A percentile compares a stretch with the other conserved stretches of the same genome.
Evolutionary conservation across 148 eudicot species (phyloP).

Genomic region (Euryodendron excelsum): DNA sequence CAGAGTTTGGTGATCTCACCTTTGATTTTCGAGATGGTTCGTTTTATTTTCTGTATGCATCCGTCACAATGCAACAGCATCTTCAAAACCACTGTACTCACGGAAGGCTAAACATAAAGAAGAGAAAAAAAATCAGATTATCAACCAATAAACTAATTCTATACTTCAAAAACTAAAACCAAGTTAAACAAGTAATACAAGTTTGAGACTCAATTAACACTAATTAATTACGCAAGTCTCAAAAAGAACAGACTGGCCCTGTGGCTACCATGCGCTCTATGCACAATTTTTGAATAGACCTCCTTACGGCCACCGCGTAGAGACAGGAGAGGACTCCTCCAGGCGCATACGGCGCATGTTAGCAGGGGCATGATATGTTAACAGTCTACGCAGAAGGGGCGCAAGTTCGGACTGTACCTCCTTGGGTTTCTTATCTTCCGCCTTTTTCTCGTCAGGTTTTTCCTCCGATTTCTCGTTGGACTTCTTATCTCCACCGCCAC

Average conservation of each 20-base stretch:
- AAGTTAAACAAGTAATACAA: slow-evolving; percentile 12
- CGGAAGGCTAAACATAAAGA: slow-evolving; percentile 27
- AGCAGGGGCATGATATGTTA: background rate
- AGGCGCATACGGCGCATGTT: background rate
- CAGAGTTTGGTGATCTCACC: slow-evolving; percentile 21
- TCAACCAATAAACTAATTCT: background rate
- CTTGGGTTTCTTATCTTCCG: slow-evolving; percentile 40
- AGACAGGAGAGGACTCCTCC: too few species aligned
- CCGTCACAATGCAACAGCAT: slow-evolving; percentile 52
- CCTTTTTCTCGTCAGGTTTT: slow-evolving; percentile 38
- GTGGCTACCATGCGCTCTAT: background rate
- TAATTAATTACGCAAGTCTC: background rate
- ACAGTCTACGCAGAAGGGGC: background rate
- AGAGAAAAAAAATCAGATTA: slow-evolving; percentile 15
- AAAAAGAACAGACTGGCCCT: background rate
- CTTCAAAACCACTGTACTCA: slow-evolving; percentile 43
- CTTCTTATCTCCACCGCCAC: slow-evolving; percentile 26
- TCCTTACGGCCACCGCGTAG: background rate
- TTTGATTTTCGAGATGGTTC: slow-evolving; percentile 33
- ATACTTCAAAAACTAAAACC: slow-evolving; percentile 4
- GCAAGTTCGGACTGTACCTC: slow-evolving; percentile 19
- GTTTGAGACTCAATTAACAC: background rate
- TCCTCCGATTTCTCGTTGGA: slow-evolving; percentile 25
- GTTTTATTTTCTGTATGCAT: slow-evolving; percentile 48
- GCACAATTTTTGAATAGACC: background rate